Base-by-base conservation (phyloP, 306 rosid species). In the Cicer yamashitae region DNA sequence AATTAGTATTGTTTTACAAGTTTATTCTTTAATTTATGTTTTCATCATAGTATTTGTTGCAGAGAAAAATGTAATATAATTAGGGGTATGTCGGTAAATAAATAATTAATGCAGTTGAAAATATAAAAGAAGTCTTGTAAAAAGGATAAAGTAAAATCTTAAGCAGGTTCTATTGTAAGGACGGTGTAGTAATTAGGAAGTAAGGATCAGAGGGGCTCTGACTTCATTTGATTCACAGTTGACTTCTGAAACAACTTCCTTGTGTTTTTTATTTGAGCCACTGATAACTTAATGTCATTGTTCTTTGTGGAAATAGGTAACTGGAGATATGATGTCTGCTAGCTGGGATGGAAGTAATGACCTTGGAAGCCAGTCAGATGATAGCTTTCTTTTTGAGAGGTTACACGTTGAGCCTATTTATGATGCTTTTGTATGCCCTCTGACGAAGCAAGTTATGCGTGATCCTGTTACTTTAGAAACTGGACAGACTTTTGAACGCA, bases 381-480 rank as follows among this genome's bases (percentile, higher is more conserved):
- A 94, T 69, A 92, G 93, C 87, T 64, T 51, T 80, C 85, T 80
- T 34, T 89, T 90, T 60, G 96, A 88, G 54, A 87, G 93, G 81
- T 10, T 83, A 85, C 96, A 89, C 74, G 74, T 92, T 40, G 99
- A 96, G 87, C 97, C 99, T 52, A 89, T 92, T 43, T 96, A 96
- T 59, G 99, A 96, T 61, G 80, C 99, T 22, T 96, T 96, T 54
- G 81, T 92, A 53, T 96, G 99, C 84, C 99, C 97, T 39, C 70
- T 96, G 59, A 96, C 97, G 6, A 96, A 96, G 86, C 92, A 85
- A 88, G 93, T 96, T 12, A 96, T 96, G 99, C 76, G 82, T 1
- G 97, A 96, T 82, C 99, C 99, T 57, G 98, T 96, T 81, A 92
- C 96, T 22, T 77, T 85, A 62, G 98, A 96, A 76, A 96, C 84